These are phyloP conservation scores for Euphorbia pulcherrima DNA, from an alignment of 345 rosid species.

Conservation along the genomic window DNA sequence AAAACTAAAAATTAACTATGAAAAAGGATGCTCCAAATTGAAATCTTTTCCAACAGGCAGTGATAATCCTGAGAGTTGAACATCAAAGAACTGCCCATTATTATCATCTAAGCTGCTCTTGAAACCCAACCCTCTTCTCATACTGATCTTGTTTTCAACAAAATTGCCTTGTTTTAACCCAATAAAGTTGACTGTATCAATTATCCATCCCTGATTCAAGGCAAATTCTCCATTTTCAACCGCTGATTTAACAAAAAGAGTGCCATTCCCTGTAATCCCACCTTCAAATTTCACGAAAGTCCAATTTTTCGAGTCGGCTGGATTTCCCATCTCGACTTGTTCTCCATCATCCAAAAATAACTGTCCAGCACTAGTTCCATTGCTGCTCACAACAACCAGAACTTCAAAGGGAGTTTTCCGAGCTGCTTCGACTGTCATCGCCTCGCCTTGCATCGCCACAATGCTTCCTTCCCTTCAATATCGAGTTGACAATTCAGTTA, in stretches of 20 bases:
- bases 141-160: not conserved
- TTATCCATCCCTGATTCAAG: slow-evolving; percentile 40
- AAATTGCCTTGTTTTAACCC: slow-evolving; percentile 35
- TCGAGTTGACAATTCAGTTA: too few species aligned
- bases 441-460: slow-evolving; percentile 68
- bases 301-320: slow-evolving; percentile 40
- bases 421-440: slow-evolving; percentile 52
- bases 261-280: slow-evolving; percentile 18
- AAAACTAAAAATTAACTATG: too few species aligned
- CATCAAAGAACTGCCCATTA: not conserved
- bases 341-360: slow-evolving; percentile 68
- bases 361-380: slow-evolving; percentile 38
- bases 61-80: slow-evolving; percentile 3
- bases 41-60: not conserved
- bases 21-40: not conserved
- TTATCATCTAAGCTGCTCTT: not conserved
- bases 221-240: slow-evolving; percentile 53
- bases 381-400: slow-evolving; percentile 41
- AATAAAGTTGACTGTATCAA: slow-evolving; percentile 48
- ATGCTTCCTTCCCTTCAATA: too few species aligned
- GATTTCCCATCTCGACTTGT: slow-evolving; percentile 45
- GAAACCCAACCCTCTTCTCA: not conserved
- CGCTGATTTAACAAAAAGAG: slow-evolving; percentile 31
- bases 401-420: slow-evolving; percentile 49
- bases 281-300: slow-evolving; percentile 43